Conservation (phyloP, 371 early-diverging fungal species). For the Coemansia sp. region DNA sequence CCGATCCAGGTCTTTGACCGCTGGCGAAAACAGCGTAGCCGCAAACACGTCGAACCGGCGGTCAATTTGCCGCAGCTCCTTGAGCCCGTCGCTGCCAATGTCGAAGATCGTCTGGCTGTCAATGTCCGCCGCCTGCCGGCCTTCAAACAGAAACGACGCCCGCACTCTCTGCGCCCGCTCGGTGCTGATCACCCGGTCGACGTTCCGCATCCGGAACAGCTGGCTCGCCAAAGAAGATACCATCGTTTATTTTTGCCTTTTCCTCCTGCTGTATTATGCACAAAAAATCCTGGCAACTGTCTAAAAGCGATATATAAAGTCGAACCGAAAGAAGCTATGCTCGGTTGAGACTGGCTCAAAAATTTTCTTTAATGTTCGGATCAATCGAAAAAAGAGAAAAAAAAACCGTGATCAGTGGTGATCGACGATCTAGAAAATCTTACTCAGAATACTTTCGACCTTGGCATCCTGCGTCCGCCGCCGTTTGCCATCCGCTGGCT, state of each 20-base stretch:
- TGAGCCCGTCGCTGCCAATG: slow-evolving; percentile 79
- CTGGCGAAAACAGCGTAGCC: slow-evolving; percentile 77
- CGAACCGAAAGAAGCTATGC: no score
- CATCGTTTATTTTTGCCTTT: slow-evolving; percentile 35
- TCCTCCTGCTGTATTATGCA: neutral
- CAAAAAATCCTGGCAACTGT: no score
- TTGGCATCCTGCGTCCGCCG: slow-evolving; percentile 19
- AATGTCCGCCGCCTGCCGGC: slow-evolving; percentile 83
- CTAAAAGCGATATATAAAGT: neutral
- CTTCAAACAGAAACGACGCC: slow-evolving; percentile 80
- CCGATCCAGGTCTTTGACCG: slow-evolving; percentile 77
- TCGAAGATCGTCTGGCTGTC: slow-evolving; percentile 85
- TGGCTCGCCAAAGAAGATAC: slow-evolving; percentile 68
- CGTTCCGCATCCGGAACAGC: slow-evolving; percentile 65
- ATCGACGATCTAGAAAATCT: slow-evolving; percentile 20
- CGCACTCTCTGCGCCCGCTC: slow-evolving; percentile 55
- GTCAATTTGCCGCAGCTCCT: slow-evolving; percentile 70
- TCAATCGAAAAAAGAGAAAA: neutral
- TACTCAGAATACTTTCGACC: slow-evolving; percentile 17
- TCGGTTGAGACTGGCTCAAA: neutral
- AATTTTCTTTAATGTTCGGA: neutral
- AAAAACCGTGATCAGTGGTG: neutral
- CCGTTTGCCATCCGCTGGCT: slow-evolving; percentile 13
- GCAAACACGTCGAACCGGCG: slow-evolving; percentile 68
- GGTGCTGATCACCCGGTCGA: slow-evolving; percentile 58